A percentile compares a stretch with the other conserved stretches of the same genome.
Evolutionary conservation across 2,329 filamentous ascomycete species (phyloP).

Genomic region (Pseudogymnoascus sp.): DNA sequence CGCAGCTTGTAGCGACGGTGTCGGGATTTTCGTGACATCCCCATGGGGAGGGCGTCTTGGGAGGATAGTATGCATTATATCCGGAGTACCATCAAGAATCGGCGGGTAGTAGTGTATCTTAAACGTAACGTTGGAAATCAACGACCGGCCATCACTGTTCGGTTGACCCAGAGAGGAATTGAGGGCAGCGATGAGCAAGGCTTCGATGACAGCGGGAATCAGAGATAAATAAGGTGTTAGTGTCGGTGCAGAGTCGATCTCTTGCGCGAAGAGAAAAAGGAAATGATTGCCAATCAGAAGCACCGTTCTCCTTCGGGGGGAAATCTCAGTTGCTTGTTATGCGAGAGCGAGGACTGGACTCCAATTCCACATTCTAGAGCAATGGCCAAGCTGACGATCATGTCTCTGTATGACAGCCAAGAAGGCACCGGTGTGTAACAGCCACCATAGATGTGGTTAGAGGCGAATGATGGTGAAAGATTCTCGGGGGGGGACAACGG

Average conservation of each 20-base stretch:
- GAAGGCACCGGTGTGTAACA: neutral
- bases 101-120: neutral
- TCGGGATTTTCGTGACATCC: constrained; percentile 23
- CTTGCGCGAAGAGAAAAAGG: neutral
- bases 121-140: neutral
- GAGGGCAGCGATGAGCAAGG: neutral
- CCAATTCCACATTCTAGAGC: neutral
- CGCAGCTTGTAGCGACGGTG: constrained; percentile 27
- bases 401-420: neutral
- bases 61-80: constrained; percentile 1
- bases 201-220: neutral
- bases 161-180: neutral
- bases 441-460: neutral
- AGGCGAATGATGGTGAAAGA: neutral
- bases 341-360: neutral
- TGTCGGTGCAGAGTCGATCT: neutral
- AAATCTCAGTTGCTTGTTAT: constrained; percentile 4
- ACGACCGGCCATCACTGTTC: neutral
- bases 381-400: neutral
- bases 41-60: neutral
- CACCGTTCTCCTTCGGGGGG: neutral
- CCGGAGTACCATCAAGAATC: neutral
- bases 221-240: constrained; percentile 5
- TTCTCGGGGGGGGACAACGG: neutral
- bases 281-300: neutral